Percentiles rank a stretch among this genome's conserved stretches.
These are phyloP conservation scores for Choanephora cucurbitarum DNA, from an alignment of 371 early-diverging fungal species.

Conservation along the genomic window DNA sequence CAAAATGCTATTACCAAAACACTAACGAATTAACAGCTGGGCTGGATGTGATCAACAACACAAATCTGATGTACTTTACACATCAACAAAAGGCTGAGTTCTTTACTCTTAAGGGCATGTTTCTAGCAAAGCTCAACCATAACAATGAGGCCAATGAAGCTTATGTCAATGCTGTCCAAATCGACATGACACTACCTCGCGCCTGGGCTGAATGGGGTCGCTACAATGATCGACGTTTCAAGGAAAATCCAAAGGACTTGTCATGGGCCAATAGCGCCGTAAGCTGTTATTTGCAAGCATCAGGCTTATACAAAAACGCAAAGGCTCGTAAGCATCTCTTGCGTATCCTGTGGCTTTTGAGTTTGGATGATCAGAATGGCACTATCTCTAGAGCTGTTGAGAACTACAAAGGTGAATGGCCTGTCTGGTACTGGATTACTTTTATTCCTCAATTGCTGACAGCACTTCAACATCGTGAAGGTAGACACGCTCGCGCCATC, in stretches of 20 bases:
- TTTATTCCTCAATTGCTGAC: conserved; percentile 95
- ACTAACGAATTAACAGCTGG: conserved; percentile 89
- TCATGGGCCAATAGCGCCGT: conserved; percentile 92
- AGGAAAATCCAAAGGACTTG: conserved; percentile 78
- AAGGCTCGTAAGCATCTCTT: conserved; percentile 90
- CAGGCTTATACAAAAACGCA: conserved; percentile 83
- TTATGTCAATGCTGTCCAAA: conserved; percentile 92
- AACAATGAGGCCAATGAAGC: conserved; percentile 92
- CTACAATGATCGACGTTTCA: conserved; percentile 91
- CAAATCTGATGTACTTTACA: conserved; percentile 96
- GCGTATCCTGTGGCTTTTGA: conserved; percentile 92
- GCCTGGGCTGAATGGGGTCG: conserved; percentile 99
- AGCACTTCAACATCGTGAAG: conserved; percentile 77
- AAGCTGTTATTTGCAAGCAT: conserved; percentile 96
- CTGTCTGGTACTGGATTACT: conserved; percentile 97
- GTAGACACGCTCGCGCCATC: conserved; percentile 78
- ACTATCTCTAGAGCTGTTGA: conserved; percentile 84
- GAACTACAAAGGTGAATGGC: conserved; percentile 85
- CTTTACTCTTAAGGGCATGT: conserved; percentile 93
- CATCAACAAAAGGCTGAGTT: conserved; percentile 97
- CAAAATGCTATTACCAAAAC: conserved; percentile 93
- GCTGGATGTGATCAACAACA: conserved; percentile 97
- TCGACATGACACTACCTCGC: conserved; percentile 81
- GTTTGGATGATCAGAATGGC: conserved; percentile 83
- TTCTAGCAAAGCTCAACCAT: conserved; percentile 85